Evolutionary conservation across 2,329 filamentous ascomycete genomes (phyloP).

Genomic region (Pyrenophora tritici-repentis): DNA sequence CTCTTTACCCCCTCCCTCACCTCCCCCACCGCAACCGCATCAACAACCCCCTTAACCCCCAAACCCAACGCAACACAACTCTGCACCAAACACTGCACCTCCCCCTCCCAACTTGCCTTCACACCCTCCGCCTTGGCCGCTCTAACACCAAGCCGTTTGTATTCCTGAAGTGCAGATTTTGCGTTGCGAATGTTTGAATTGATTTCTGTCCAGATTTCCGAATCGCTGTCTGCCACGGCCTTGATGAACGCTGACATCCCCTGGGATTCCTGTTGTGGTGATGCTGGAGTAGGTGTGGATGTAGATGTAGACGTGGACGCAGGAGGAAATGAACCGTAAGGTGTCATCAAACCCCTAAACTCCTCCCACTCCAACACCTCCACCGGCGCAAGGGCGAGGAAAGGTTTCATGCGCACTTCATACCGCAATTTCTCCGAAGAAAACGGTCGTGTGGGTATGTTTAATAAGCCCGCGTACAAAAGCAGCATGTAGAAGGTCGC

Average conservation of each 20-base stretch:
- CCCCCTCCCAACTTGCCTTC: slow-evolving; percentile 46
- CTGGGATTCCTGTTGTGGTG: no score
- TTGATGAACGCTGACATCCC: slow-evolving; percentile 2
- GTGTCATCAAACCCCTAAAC: slow-evolving; percentile 53
- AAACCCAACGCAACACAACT: slow-evolving; percentile 44
- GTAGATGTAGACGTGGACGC: slow-evolving; percentile 15
- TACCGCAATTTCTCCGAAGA: slow-evolving; percentile 71
- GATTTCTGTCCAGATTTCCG: slow-evolving; percentile 31
- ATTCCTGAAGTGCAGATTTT: slow-evolving; percentile 39
- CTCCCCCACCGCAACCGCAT: no score
- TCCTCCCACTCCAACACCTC: slow-evolving; percentile 68
- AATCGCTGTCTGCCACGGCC: slow-evolving; percentile 12
- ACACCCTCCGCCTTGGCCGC: slow-evolving; percentile 45
- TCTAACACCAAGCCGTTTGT: slow-evolving; percentile 46
- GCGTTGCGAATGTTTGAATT: slow-evolving; percentile 40
- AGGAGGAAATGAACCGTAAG: slow-evolving; percentile 28
- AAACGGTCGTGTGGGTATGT: slow-evolving; percentile 64
- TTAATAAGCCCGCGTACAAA: slow-evolving; percentile 60
- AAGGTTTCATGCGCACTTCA: slow-evolving; percentile 86
- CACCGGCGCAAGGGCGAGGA: slow-evolving; percentile 70
- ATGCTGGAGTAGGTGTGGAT: no score
- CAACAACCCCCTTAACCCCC: slow-evolving; percentile 32
- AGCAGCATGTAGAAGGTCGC: slow-evolving; percentile 68
- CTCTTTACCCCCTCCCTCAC: no score
- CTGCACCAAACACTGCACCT: slow-evolving; percentile 34